phyloP scores from a whole-genome alignment of 805 yeast species.

The Lachancea quebecensis region DNA sequence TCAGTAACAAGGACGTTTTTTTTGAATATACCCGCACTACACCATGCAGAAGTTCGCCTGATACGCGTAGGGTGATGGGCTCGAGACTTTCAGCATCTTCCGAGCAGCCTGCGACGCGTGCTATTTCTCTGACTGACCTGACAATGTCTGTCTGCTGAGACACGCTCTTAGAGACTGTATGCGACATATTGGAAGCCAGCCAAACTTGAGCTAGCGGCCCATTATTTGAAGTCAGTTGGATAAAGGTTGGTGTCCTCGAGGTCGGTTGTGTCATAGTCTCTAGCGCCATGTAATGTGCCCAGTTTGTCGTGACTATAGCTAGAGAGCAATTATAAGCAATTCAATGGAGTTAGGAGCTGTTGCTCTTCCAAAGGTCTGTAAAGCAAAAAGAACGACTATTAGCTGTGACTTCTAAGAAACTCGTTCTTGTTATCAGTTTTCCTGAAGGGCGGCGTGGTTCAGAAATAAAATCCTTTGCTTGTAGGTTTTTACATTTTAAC shows the following conservation, averaged over 20 bases:
- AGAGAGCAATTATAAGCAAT: too few relatives aligned
- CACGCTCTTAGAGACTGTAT: slow-evolving; percentile 62
- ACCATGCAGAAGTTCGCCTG: slow-evolving; percentile 82
- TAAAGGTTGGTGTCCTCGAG: slow-evolving; percentile 4
- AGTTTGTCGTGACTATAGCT: too few relatives aligned
- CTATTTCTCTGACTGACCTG: slow-evolving; percentile 61
- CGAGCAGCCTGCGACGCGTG: slow-evolving; percentile 33
- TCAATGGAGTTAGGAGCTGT: too few relatives aligned
- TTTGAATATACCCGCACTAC: slow-evolving; percentile 81
- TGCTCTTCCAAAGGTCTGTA: too few relatives aligned
- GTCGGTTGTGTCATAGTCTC: neutral
- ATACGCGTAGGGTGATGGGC: slow-evolving; percentile 68
- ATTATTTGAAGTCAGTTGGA: slow-evolving; percentile 41
- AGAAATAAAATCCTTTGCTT: too few relatives aligned
- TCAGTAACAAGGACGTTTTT: slow-evolving; percentile 74
- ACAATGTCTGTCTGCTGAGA: slow-evolving; percentile 63
- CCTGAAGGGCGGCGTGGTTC: too few relatives aligned
- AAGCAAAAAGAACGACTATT: too few relatives aligned
- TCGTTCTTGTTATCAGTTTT: too few relatives aligned
- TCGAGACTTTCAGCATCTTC: slow-evolving; percentile 31
- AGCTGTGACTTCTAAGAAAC: too few relatives aligned
- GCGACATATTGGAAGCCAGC: slow-evolving; percentile 76
- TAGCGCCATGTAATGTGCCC: neutral
- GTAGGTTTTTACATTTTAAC: too few relatives aligned
- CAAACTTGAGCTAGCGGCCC: slow-evolving; percentile 88